phyloP scores from a whole-genome alignment of 2,329 filamentous ascomycete species.

The Epichloe brachyelytri region DNA sequence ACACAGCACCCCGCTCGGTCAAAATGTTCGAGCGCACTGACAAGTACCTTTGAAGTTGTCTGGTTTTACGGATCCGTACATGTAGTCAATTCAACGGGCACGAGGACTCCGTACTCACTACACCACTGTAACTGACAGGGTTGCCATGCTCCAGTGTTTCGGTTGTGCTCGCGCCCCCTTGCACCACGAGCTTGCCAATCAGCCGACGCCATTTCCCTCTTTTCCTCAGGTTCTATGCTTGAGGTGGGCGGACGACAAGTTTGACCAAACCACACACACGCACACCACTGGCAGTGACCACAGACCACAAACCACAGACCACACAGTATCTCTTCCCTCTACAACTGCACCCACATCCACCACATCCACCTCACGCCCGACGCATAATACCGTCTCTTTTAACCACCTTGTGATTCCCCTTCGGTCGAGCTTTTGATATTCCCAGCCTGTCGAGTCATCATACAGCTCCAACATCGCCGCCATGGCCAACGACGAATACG shows the following conservation, averaged over 20 bases:
- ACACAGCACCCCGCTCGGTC: too few species aligned
- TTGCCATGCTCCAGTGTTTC: neutral
- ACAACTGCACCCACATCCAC: conserved; percentile 5
- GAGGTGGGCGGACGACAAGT: neutral
- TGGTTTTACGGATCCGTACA: too few species aligned
- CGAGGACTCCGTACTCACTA: too few species aligned
- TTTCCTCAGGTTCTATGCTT: neutral
- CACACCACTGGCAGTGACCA: neutral
- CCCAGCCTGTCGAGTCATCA: neutral
- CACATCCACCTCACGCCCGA: conserved; percentile 1
- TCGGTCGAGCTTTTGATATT: neutral
- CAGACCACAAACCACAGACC: neutral
- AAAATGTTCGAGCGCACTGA: too few species aligned
- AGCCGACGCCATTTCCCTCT: neutral
- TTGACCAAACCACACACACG: neutral
- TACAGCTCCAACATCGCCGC: conserved; percentile 22
- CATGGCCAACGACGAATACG: conserved; percentile 99
- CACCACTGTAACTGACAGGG: too few species aligned
- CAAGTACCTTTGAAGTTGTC: too few species aligned
- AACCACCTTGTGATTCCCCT: neutral
- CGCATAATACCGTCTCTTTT: neutral
- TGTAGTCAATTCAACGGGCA: too few species aligned
- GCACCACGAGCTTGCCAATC: neutral
- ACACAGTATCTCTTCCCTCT: conserved; percentile 3
- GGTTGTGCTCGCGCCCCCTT: neutral